phyloP scores from a whole-genome alignment of 2,329 filamentous ascomycete genomes.

The Fusarium verticillioides region DNA sequence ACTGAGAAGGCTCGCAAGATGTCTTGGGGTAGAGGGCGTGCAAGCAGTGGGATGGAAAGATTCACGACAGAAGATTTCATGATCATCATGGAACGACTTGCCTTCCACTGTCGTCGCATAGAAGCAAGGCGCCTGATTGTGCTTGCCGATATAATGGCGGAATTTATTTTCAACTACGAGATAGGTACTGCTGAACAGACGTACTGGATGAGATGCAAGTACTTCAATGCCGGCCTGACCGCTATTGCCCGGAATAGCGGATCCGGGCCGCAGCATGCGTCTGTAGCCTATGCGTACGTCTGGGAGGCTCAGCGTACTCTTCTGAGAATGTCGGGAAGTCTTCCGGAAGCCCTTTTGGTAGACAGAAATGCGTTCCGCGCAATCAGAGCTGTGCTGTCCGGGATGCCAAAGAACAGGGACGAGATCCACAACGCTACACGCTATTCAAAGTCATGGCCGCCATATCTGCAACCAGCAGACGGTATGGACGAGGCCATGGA shows the following conservation, averaged over 20 bases:
- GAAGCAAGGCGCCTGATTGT: conserved; percentile 50
- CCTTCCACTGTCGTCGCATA: conserved; percentile 47
- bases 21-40: not conserved
- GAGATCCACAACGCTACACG: conserved; percentile 62
- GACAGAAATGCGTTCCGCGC: conserved; percentile 63
- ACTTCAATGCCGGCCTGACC: conserved; percentile 48
- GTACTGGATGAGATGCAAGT: conserved; percentile 45
- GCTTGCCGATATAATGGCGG: conserved; percentile 44
- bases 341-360: conserved; percentile 62
- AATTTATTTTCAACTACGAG: conserved; percentile 42
- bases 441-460: conserved; percentile 67
- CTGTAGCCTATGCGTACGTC: conserved; percentile 48
- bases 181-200: conserved; percentile 27
- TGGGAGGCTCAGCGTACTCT: conserved; percentile 69
- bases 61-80: conserved; percentile 41
- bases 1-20: conserved; percentile 1
- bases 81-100: conserved; percentile 42
- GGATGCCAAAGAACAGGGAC: conserved; percentile 61
- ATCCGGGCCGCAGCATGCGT: conserved; percentile 38
- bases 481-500: conserved; percentile 67
- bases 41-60: conserved; percentile 23
- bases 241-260: conserved; percentile 44
- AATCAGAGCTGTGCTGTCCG: conserved; percentile 64
- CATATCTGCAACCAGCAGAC: conserved; percentile 66
- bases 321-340: conserved; percentile 61